Evolutionary conservation across 169 alveolate species (phyloP).

Genomic region (Eimeria brunetti): DNA sequence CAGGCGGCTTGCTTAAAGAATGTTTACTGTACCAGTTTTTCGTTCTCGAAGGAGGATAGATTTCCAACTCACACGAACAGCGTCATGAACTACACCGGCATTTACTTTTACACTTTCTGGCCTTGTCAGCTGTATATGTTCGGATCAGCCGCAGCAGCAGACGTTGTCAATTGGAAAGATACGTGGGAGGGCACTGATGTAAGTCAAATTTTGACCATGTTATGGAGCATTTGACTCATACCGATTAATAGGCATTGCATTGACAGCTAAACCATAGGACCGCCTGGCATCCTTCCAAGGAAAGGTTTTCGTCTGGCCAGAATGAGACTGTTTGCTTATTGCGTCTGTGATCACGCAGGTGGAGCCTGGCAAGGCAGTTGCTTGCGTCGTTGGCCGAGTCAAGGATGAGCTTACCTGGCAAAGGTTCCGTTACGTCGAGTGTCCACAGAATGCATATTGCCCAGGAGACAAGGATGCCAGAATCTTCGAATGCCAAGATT

Average conservation of each 20-base stretch:
- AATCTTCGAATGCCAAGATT: conserved; percentile 71
- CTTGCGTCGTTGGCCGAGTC: conserved; percentile 61
- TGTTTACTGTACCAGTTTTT: conserved; percentile 75
- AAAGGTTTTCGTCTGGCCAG: not conserved
- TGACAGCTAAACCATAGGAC: not conserved
- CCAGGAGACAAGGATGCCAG: conserved; percentile 78
- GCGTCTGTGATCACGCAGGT: conserved; percentile 8
- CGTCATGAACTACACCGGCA: conserved; percentile 77
- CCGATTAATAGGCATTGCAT: not conserved
- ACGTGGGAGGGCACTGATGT: conserved; percentile 56
- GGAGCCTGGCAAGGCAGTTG: conserved; percentile 53
- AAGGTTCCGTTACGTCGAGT: conserved; percentile 60
- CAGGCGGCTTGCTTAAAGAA: conserved; percentile 57
- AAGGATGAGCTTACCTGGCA: conserved; percentile 73
- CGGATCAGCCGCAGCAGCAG: conserved; percentile 71
- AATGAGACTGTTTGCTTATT: not conserved
- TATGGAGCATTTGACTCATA: not conserved
- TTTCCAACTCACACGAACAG: conserved; percentile 48
- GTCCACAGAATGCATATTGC: conserved; percentile 77
- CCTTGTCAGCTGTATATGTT: conserved; percentile 68
- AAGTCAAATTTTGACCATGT: not conserved
- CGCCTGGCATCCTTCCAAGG: not conserved
- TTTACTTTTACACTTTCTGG: conserved; percentile 45
- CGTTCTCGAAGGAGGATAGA: conserved; percentile 63
- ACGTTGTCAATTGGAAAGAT: conserved; percentile 20